Conservation (phyloP, 108 stramenopile species). For the Nannochloropsis salina region DNA sequence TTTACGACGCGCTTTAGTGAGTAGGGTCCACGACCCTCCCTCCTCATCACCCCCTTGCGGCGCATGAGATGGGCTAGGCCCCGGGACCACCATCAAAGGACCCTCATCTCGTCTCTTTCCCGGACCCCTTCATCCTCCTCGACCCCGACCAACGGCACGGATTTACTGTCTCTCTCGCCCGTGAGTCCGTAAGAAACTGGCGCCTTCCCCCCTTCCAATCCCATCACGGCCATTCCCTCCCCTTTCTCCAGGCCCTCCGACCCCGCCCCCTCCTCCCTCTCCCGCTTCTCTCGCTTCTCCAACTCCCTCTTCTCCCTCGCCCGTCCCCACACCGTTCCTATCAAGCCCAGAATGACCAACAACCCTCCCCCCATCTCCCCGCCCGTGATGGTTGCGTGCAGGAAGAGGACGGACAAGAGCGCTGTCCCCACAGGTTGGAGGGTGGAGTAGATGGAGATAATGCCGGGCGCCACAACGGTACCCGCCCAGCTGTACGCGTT, state of each 20-base stretch:
- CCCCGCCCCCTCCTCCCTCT: not conserved
- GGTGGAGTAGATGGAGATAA: constrained; percentile 43
- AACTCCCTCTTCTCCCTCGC: not conserved
- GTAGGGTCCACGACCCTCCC: not conserved
- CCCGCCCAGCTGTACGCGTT: constrained; percentile 53
- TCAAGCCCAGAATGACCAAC: constrained; percentile 29
- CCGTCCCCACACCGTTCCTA: constrained; percentile 27
- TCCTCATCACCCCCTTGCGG: not conserved
- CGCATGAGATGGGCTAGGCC: too few species aligned
- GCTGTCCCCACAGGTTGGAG: constrained; percentile 45
- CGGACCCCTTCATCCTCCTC: not conserved
- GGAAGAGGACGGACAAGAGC: constrained; percentile 43
- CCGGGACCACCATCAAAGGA: not conserved
- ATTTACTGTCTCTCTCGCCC: not conserved
- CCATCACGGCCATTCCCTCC: not conserved
- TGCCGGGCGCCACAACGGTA: constrained; percentile 40
- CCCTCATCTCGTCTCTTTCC: not conserved
- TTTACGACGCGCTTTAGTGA: too few species aligned
- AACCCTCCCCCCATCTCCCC: constrained; percentile 36
- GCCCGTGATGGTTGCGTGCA: constrained; percentile 28
- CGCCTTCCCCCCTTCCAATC: not conserved
- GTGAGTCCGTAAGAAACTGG: not conserved
- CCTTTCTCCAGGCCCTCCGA: not conserved
- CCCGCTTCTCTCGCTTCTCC: not conserved
- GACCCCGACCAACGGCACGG: not conserved